A percentile compares a stretch with the other conserved stretches of the same genome.
Evolutionary conservation across 352 stramenopile genomes (phyloP).

Genomic region (Globisporangium middletonii): DNA sequence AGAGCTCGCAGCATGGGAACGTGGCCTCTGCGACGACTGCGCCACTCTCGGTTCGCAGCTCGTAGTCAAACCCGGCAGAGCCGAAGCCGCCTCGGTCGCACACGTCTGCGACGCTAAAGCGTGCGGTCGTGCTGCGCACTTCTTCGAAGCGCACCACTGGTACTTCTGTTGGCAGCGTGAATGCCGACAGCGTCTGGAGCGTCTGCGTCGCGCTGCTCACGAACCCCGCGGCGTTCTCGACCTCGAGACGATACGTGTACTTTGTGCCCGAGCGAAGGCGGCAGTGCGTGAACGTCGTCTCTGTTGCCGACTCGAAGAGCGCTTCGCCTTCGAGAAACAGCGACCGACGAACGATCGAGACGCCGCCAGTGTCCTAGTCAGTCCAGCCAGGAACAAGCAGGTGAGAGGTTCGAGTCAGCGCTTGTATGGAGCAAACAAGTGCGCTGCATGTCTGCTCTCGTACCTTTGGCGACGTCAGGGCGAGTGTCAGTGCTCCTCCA

Average conservation of each 20-base stretch:
- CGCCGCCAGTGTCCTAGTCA: constrained; percentile 35
- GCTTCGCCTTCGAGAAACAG: constrained; percentile 23
- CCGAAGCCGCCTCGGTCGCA: constrained; percentile 30
- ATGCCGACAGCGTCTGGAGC: constrained; percentile 18
- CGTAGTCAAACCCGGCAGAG: constrained; percentile 3
- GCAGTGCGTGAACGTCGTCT: constrained; percentile 28
- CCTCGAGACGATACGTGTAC: constrained; percentile 38
- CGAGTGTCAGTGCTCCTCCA: constrained; percentile 28
- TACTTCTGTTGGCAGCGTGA: constrained; percentile 10
- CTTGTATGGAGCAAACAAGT: background rate
- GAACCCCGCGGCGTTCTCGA: constrained; percentile 35
- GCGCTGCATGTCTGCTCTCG: background rate
- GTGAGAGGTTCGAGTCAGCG: background rate
- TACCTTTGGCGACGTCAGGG: constrained; percentile 34
- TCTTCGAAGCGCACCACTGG: constrained; percentile 13
- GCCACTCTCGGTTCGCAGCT: constrained; percentile 7
- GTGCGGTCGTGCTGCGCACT: constrained; percentile 8
- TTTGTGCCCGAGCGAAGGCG: constrained; percentile 13
- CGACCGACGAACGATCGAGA: constrained; percentile 26
- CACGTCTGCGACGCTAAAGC: constrained; percentile 14
- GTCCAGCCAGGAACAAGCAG: background rate
- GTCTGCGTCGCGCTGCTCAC: constrained; percentile 15
- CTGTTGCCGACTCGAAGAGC: constrained; percentile 18
- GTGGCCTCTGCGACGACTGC: background rate
- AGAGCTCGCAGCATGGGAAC: constrained; percentile 16